These are phyloP conservation scores for Penicillium roqueforti DNA, from an alignment of 495 filamentous ascomycete genomes.

Conservation along the genomic window DNA sequence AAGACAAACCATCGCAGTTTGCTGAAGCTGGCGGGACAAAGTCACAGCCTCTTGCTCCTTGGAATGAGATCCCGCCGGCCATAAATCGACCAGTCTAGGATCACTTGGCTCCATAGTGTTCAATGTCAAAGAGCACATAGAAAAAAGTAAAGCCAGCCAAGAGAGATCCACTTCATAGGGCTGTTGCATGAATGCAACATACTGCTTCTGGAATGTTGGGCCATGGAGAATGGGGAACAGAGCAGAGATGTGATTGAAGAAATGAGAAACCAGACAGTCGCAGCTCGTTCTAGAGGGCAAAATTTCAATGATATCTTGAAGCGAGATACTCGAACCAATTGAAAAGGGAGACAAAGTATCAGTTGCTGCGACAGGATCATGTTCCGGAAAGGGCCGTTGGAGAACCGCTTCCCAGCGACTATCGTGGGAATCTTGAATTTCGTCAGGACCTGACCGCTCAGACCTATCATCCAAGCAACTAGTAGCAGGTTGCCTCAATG, in stretches of 20 bases:
- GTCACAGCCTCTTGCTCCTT: neutral
- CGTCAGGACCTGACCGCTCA: neutral
- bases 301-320: conserved; percentile 8
- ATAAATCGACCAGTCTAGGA: conserved; percentile 5
- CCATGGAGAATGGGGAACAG: conserved; percentile 25
- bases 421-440: neutral
- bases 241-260: conserved; percentile 11
- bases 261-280: conserved; percentile 20
- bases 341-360: conserved; percentile 9
- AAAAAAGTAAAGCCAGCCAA: conserved; percentile 21
- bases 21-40: neutral
- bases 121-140: conserved; percentile 12
- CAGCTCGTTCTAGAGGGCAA: conserved; percentile 14
- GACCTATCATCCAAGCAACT: neutral
- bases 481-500: neutral
- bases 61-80: neutral
- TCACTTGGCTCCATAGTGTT: conserved; percentile 14
- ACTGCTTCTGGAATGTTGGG: conserved; percentile 22
- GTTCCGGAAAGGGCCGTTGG: neutral
- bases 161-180: conserved; percentile 9
- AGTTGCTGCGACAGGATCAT: neutral
- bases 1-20: conserved; percentile 12
- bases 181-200: conserved; percentile 9
- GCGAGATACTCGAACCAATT: conserved; percentile 1
- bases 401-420: conserved; percentile 1